A percentile compares a stretch with the other conserved stretches of the same genome.
phyloP scores from a whole-genome alignment of 345 rosid species.

The Dipteronia sinensis region DNA sequence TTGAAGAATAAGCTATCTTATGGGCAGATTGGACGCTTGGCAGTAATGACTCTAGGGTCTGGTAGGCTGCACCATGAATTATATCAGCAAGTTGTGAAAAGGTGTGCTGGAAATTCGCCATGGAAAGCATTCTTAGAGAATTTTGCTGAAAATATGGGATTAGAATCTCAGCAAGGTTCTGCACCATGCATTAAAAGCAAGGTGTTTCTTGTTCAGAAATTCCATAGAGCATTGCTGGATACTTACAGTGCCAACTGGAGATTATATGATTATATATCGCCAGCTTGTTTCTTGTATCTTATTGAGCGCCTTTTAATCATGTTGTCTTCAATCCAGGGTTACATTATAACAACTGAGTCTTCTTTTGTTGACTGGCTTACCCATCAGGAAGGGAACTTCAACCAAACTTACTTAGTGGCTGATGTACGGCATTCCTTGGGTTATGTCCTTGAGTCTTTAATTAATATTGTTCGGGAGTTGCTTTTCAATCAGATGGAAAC shows the following conservation, averaged over 20 bases:
- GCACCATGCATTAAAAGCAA: not conserved
- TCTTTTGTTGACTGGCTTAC: slow-evolving; percentile 47
- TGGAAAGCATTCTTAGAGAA: slow-evolving; percentile 38
- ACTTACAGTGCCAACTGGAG: slow-evolving; percentile 41
- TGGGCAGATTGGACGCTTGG: slow-evolving; percentile 42
- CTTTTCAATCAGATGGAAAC: slow-evolving; percentile 22
- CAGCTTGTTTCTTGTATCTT: slow-evolving; percentile 47
- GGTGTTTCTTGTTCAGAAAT: slow-evolving; percentile 13
- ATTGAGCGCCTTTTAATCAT: slow-evolving; percentile 41
- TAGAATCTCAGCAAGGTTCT: slow-evolving; percentile 4
- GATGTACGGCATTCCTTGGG: slow-evolving; percentile 7
- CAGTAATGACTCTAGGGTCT: slow-evolving; percentile 46
- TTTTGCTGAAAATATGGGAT: slow-evolving; percentile 5
- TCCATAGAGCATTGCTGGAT: slow-evolving; percentile 37
- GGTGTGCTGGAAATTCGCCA: slow-evolving; percentile 19
- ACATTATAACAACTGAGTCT: slow-evolving; percentile 30
- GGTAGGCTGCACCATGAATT: slow-evolving; percentile 8
- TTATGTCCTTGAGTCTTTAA: slow-evolving; percentile 8
- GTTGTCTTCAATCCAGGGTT: slow-evolving; percentile 20
- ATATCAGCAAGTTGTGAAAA: slow-evolving; percentile 5
- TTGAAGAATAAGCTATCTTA: slow-evolving; percentile 25
- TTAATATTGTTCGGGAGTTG: not conserved
- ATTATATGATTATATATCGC: slow-evolving; percentile 36
- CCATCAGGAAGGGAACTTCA: slow-evolving; percentile 21
- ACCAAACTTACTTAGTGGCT: not conserved